Conservation (phyloP, 805 yeast species). For the Starmerella scarabaei region DNA sequence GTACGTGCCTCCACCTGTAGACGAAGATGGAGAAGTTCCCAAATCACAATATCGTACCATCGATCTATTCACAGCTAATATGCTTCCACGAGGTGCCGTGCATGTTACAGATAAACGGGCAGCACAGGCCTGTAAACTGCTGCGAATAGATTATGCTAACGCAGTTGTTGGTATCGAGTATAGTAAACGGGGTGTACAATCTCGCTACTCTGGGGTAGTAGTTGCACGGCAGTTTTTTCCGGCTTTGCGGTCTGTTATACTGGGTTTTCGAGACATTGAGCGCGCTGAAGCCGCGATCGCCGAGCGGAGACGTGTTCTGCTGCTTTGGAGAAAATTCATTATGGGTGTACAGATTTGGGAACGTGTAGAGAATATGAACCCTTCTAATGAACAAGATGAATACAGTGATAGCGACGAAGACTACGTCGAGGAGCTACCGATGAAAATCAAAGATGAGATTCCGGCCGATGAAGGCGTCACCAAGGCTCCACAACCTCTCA, state of each 20-base stretch:
- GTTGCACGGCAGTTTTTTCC: constrained; percentile 50
- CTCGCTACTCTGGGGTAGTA: constrained; percentile 62
- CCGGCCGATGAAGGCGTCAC: no score
- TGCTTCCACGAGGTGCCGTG: constrained; percentile 74
- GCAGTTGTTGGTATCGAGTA: constrained; percentile 86
- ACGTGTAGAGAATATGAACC: constrained; percentile 22
- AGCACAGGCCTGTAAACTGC: constrained; percentile 54
- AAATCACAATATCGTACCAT: constrained; percentile 73
- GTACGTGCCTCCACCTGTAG: constrained; percentile 51
- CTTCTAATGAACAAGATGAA: constrained; percentile 1
- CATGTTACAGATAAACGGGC: constrained; percentile 42
- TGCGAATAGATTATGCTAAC: constrained; percentile 67
- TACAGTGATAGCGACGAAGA: not conserved
- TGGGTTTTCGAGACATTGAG: constrained; percentile 37
- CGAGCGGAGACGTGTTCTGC: constrained; percentile 32
- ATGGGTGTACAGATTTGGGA: constrained; percentile 25
- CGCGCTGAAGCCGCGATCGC: constrained; percentile 32
- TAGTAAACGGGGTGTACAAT: constrained; percentile 32
- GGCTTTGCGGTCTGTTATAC: constrained; percentile 42
- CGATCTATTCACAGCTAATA: constrained; percentile 60
- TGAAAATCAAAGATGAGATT: no score
- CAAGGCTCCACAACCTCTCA: no score
- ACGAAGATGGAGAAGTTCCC: constrained; percentile 49
- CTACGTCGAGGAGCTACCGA: no score
- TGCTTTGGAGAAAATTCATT: constrained; percentile 28